Conservation (phyloP, 176 grass and related monocot species). For the Cymbopogon citratus region DNA sequence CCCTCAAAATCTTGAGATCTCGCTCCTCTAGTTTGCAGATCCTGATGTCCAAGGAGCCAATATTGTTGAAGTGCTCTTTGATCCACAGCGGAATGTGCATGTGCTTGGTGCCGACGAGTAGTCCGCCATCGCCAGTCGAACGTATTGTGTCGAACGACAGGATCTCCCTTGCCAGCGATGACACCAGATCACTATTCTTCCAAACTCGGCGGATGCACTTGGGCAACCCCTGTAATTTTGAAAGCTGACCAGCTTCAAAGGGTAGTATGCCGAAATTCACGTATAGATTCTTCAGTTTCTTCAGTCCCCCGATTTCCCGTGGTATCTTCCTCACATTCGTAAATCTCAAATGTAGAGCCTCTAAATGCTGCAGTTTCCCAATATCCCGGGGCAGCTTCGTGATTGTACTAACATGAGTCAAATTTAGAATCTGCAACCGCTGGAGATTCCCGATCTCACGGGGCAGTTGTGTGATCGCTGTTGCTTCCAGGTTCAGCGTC, state of each 20-base stretch:
- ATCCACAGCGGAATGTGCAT: not conserved
- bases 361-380: no score
- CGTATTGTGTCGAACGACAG: not conserved
- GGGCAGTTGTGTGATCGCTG: no score
- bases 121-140: no score
- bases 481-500: no score
- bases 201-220: not conserved
- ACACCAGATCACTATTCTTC: not conserved
- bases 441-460: no score
- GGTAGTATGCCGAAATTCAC: not conserved
- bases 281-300: no score
- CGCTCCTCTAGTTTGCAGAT: not conserved
- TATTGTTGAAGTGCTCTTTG: not conserved
- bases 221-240: not conserved
- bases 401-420: no score
- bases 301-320: no score
- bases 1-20: not conserved
- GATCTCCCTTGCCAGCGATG: not conserved
- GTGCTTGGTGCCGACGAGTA: not conserved
- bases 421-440: no score
- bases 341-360: no score
- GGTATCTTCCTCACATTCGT: no score
- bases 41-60: not conserved
- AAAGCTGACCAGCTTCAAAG: not conserved
- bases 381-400: no score